Conservation (phyloP, 495 filamentous ascomycete genomes). For the Talaromyces wortmannii region DNA sequence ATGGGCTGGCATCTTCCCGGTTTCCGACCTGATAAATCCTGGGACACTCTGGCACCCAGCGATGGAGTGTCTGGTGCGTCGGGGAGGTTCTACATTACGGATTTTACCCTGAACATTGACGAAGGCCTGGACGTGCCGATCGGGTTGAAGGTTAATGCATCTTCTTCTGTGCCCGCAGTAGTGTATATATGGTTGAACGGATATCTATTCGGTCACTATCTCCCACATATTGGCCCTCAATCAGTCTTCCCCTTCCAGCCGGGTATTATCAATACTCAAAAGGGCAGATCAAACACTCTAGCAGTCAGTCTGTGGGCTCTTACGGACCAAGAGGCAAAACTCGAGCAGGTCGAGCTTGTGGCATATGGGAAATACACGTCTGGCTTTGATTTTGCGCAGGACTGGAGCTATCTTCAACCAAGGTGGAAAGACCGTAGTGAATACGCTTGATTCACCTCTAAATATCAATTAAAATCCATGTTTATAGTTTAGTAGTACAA, state of each 20-base stretch:
- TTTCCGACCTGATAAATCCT: conserved; percentile 31
- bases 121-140: conserved; percentile 32
- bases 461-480: background rate
- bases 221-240: conserved; percentile 44
- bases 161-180: conserved; percentile 15
- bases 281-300: conserved; percentile 27
- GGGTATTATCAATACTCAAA: conserved; percentile 39
- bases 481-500: background rate
- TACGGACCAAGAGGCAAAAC: conserved; percentile 26
- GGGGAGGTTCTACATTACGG: conserved; percentile 52
- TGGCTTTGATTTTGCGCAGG: conserved; percentile 33
- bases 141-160: conserved; percentile 21
- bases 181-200: conserved; percentile 36
- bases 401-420: conserved; percentile 39
- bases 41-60: conserved; percentile 24
- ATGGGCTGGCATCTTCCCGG: conserved; percentile 61
- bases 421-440: conserved; percentile 27
- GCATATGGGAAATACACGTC: conserved; percentile 30
- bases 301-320: conserved; percentile 40
- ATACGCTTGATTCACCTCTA: conserved; percentile 10
- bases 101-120: conserved; percentile 45
- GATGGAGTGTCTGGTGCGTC: conserved; percentile 45
- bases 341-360: conserved; percentile 27
- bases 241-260: conserved; percentile 41
- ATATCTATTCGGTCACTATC: conserved; percentile 42